phyloP scores from a whole-genome alignment of 2,329 filamentous ascomycete species.

The Fusarium sp. region DNA sequence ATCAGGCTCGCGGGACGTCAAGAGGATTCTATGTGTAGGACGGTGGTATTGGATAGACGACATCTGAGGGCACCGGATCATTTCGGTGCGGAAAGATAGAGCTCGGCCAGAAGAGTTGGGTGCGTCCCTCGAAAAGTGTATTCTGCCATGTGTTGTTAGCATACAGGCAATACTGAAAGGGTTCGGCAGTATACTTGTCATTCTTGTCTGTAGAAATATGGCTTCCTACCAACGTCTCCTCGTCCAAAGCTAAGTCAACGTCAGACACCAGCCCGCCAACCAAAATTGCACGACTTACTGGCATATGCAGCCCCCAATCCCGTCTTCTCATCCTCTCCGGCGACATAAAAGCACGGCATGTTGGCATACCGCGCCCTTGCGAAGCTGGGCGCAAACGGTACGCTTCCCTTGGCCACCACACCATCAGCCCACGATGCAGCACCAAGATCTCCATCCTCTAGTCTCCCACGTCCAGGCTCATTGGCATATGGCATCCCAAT shows the following conservation, averaged over 20 bases:
- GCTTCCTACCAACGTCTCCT: conserved; percentile 54
- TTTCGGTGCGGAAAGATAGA: conserved; percentile 51
- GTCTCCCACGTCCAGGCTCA: conserved; percentile 40
- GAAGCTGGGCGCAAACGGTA: conserved; percentile 54
- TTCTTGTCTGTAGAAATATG: conserved; percentile 62
- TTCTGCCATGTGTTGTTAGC: conserved; percentile 25
- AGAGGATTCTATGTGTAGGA: conserved; percentile 59
- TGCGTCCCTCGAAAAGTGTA: conserved; percentile 43
- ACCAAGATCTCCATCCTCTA: conserved; percentile 46
- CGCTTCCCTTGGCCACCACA: conserved; percentile 57
- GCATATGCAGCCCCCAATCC: conserved; percentile 62
- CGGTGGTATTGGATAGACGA: conserved; percentile 66
- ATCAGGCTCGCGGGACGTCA: conserved; percentile 58
- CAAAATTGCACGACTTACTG: conserved; percentile 54
- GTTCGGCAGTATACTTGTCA: conserved; percentile 54
- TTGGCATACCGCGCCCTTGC: conserved; percentile 50
- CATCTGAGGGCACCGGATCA: conserved; percentile 58
- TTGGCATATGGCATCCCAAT: conserved; percentile 31
- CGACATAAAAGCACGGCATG: conserved; percentile 60
- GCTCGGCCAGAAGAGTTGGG: conserved; percentile 35
- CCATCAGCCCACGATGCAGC: conserved; percentile 58
- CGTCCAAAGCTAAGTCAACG: conserved; percentile 52
- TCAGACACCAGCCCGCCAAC: conserved; percentile 15
- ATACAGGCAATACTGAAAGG: neutral
- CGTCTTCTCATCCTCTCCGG: conserved; percentile 56